Evolutionary conservation across 31 red algal genomes (phyloP), one percentile per base, ranked within the genome.

Genomic region (Pterothamnion heteromorphum): DNA sequence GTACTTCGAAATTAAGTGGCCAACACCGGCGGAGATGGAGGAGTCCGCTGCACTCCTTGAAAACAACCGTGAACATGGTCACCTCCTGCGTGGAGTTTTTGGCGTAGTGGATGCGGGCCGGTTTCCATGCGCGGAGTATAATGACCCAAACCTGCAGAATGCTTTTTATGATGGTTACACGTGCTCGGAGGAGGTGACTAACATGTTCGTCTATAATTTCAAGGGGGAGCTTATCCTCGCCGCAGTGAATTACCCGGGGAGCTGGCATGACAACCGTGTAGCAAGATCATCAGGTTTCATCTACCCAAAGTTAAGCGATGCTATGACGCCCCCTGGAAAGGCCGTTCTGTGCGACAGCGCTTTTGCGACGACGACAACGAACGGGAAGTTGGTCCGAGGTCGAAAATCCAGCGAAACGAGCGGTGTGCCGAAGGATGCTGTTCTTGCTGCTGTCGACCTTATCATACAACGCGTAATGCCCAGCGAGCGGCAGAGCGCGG

Each of bases 221-320:
- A 82, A 57, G 43, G 80, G 80, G 1, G 39, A 92, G 38, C 84
- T 92, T 14, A 92, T 92, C 26, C 91, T 86, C 72, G 91, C 91
- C 24, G 91, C 39, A 44, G 41, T 92, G 5, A 92, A 92, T 0
- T 92, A 82, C 39, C 91, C 80, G 18, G 91, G 80, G 0, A 92
- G 38, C 37, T 92, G 1, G 80, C 80, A 92, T 31, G 80, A 86
- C 22, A 92, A 0, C 2, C 84, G 86, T 35, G 44, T 92, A 0
- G 36, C 91, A 0, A 37, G 2, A 57, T 44, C 36, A 5, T 92
- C 78, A 26, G 88, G 88, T 4, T 18, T 90, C 20, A 5, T 36
- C 5, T 90, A 78, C 23, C 88, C 88, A 30, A 74, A 74, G 3
- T 57, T 90, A 20, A 18, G 4, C 3, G 51, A 90, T 30, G 51